Conservation (phyloP, 768 basidiomycete genomes). For the Postia placenta region DNA sequence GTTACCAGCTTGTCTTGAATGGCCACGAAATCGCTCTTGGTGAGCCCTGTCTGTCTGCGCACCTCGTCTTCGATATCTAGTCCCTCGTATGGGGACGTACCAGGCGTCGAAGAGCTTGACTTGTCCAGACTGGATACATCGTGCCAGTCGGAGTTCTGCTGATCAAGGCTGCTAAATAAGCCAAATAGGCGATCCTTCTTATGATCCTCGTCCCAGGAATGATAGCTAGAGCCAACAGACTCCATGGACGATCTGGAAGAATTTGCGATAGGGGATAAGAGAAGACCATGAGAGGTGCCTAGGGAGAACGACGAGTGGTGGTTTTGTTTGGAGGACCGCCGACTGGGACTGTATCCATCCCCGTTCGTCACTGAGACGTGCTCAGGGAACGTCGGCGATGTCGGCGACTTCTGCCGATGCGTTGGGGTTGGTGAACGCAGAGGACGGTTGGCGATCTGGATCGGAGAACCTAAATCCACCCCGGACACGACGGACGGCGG, state of each 20-base stretch:
- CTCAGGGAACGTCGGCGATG: conserved; percentile 43
- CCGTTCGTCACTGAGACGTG: conserved; percentile 23
- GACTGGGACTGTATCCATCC: conserved; percentile 29
- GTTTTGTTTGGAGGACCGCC: conserved; percentile 53
- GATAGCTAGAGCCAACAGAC: conserved; percentile 80
- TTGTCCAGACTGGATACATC: conserved; percentile 44
- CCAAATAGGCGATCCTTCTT: conserved; percentile 46
- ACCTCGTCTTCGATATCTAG: conserved; percentile 61
- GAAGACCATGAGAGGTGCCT: conserved; percentile 31
- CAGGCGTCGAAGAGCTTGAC: conserved; percentile 41
- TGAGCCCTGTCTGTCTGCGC: conserved; percentile 59
- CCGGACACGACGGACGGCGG: conserved; percentile 45
- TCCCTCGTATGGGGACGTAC: conserved; percentile 47
- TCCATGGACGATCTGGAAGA: conserved; percentile 77
- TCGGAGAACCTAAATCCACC: conserved; percentile 43
- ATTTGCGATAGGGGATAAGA: conserved; percentile 66
- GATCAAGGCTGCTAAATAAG: conserved; percentile 48
- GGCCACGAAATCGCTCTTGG: conserved; percentile 58
- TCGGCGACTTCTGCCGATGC: conserved; percentile 43
- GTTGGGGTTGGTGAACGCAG: conserved; percentile 67
- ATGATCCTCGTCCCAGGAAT: conserved; percentile 65
- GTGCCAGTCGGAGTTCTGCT: conserved; percentile 55
- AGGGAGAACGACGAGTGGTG: conserved; percentile 18
- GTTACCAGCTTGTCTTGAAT: conserved; percentile 76
- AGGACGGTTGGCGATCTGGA: conserved; percentile 32